Conservation (phyloP, 2,329 filamentous ascomycete species). For the Metarhizium humberi region DNA sequence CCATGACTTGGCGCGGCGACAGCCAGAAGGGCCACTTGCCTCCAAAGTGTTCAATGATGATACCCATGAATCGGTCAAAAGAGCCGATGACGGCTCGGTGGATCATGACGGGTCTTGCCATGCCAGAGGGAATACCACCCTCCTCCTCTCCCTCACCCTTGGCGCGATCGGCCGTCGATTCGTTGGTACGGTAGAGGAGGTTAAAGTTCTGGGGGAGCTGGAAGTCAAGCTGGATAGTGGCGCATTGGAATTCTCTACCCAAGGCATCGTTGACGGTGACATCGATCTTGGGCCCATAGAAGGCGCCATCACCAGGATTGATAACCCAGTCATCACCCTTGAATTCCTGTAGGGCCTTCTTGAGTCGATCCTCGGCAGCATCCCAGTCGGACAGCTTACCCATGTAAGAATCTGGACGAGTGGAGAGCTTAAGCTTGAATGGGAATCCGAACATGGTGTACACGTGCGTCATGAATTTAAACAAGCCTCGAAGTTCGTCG, state of each 20-base stretch:
- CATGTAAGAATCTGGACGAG: background rate
- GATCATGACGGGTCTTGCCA: background rate
- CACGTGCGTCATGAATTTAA: background rate
- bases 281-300: background rate
- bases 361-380: background rate
- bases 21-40: slow-evolving; percentile 1
- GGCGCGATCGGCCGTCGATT: background rate
- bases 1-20: background rate
- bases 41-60: background rate
- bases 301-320: background rate
- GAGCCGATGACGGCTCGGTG: background rate
- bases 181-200: background rate
- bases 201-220: background rate
- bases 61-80: background rate
- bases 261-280: background rate
- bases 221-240: background rate
- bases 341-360: background rate
- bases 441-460: background rate
- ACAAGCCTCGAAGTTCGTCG: background rate
- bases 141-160: background rate
- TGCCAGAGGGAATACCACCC: background rate
- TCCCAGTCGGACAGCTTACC: background rate
- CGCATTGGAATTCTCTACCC: background rate
- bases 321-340: background rate
- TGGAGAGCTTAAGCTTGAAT: background rate